Evolutionary conservation across 192 early-diverging fungal genomes (phyloP).

Genomic region (Geosiphon pyriformis): DNA sequence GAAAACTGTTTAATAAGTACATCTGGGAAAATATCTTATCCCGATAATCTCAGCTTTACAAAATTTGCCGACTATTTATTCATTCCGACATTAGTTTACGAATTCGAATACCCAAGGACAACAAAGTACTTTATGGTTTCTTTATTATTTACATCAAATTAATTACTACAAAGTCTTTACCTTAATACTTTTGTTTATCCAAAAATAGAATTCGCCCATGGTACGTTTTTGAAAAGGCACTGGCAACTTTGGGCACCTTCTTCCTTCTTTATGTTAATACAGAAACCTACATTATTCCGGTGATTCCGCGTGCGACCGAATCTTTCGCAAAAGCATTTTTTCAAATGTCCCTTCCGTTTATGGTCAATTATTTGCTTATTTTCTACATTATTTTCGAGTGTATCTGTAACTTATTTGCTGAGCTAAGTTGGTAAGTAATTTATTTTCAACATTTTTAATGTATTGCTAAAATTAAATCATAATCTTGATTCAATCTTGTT

Average conservation of each 20-base stretch:
- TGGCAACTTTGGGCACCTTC: conserved; percentile 75
- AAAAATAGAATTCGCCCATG: conserved; percentile 79
- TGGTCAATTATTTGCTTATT: conserved; percentile 84
- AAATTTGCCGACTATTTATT: conserved; percentile 88
- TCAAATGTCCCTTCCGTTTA: conserved; percentile 81
- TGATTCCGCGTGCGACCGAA: conserved; percentile 56
- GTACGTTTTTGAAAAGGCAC: conserved; percentile 82
- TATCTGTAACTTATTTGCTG: conserved; percentile 94
- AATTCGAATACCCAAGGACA: conserved; percentile 89
- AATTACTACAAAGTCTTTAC: too few species aligned
- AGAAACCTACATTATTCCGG: conserved; percentile 82
- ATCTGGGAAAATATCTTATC: conserved; percentile 55
- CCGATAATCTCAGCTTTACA: conserved; percentile 69
- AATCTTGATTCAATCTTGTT: neutral
- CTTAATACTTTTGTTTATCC: conserved; percentile 1
- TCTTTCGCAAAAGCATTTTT: conserved; percentile 53
- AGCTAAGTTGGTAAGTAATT: conserved; percentile 64
- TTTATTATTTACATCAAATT: neutral
- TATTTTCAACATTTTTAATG: conserved; percentile 7
- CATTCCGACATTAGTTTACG: conserved; percentile 88
- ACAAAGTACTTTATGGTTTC: conserved; percentile 39
- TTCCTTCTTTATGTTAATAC: conserved; percentile 78
- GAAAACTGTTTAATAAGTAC: conserved; percentile 47
- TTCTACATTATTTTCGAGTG: conserved; percentile 98
- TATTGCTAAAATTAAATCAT: neutral